These are phyloP conservation scores for Clavispora santaluciae DNA, from an alignment of 805 yeast genomes.

Conservation along the genomic window DNA sequence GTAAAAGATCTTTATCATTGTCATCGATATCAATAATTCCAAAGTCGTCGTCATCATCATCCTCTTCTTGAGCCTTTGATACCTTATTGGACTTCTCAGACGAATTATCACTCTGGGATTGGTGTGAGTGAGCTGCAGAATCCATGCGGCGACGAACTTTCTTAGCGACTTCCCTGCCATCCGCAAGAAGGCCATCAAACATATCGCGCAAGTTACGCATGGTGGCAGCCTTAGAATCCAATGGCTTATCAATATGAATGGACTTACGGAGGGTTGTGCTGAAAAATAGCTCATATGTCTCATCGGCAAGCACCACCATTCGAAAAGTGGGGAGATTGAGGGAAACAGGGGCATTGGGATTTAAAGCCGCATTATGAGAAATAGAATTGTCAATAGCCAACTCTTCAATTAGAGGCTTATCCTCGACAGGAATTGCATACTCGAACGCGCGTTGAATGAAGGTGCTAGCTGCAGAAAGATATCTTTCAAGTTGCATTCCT, in stretches of 20 bases:
- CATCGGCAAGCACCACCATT: conserved; percentile 93
- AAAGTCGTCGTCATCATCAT: conserved; percentile 45
- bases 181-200: conserved; percentile 87
- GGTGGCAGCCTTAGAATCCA: conserved; percentile 41
- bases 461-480: conserved; percentile 78
- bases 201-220: conserved; percentile 71
- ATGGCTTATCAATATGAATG: conserved; percentile 58
- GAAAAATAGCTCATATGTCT: conserved; percentile 83
- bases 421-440: conserved; percentile 71
- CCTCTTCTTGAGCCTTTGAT: conserved; percentile 19
- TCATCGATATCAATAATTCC: conserved; percentile 36
- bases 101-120: conserved; percentile 14
- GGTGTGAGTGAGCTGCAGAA: conserved; percentile 45
- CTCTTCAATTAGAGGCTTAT: conserved; percentile 33
- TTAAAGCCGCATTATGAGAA: conserved; percentile 73
- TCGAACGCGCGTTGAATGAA: conserved; percentile 87
- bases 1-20: conserved; percentile 42
- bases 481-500: conserved; percentile 68
- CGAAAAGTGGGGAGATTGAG: conserved; percentile 84
- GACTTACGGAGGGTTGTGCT: conserved; percentile 62
- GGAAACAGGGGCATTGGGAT: conserved; percentile 71
- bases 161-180: conserved; percentile 86
- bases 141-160: conserved; percentile 88
- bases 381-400: conserved; percentile 33
- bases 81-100: conserved; percentile 15